Percentiles rank a stretch among this genome's conserved stretches.
Evolutionary conservation across 306 rosid genomes (phyloP).

Genomic region (Cucurbita argyrosperma): DNA sequence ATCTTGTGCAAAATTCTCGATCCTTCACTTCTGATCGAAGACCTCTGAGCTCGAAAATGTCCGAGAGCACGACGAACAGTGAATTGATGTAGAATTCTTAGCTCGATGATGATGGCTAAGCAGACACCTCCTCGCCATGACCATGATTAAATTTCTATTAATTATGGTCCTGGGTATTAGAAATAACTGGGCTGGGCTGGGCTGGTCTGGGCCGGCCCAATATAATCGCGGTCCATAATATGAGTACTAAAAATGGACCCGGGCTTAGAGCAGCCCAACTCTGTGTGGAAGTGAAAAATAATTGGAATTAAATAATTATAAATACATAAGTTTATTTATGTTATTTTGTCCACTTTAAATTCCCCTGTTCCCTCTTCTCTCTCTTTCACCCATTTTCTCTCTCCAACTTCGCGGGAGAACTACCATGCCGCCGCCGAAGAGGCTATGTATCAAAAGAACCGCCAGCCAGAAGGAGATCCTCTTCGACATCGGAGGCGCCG

Average conservation of each 20-base stretch:
- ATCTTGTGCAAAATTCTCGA: not conserved
- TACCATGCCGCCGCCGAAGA: conserved; percentile 65
- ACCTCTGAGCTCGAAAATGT: not conserved
- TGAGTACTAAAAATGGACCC: no score
- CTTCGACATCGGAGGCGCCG: conserved; percentile 27
- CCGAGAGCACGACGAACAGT: not conserved
- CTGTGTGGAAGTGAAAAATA: no score
- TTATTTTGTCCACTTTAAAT: not conserved
- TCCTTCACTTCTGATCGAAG: not conserved
- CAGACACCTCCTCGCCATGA: no score
- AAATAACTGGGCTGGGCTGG: no score
- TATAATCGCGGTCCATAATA: no score
- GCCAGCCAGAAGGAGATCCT: conserved; percentile 64
- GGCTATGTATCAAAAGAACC: conserved; percentile 61
- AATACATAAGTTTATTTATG: no score
- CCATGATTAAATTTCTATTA: no score
- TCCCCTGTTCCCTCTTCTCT: not conserved
- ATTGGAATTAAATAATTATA: no score
- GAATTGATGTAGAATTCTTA: not conserved
- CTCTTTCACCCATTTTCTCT: not conserved
- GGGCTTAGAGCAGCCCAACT: no score
- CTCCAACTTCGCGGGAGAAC: conserved; percentile 3
- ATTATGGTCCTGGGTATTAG: no score
- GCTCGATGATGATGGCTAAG: not conserved
- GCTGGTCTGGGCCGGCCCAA: no score